Evolutionary conservation across 2,329 filamentous ascomycete genomes (phyloP).

Genomic region (Fusarium torreyae): DNA sequence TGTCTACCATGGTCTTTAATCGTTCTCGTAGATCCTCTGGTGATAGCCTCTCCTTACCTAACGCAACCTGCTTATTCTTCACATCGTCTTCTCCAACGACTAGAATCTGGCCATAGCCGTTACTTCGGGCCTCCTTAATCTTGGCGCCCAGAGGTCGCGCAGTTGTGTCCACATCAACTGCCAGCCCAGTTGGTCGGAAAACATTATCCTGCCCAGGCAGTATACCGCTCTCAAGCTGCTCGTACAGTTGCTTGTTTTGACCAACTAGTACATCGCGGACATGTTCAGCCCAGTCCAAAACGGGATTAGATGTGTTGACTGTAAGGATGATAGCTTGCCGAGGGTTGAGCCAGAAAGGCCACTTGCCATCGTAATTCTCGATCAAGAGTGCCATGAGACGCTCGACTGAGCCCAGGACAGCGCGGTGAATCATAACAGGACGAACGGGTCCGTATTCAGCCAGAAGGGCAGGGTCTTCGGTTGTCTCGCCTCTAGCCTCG

Average conservation of each 20-base stretch:
- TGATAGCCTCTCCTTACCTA: conserved; percentile 59
- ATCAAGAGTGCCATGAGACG: conserved; percentile 88
- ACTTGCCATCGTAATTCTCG: conserved; percentile 84
- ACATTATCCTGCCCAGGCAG: conserved; percentile 59
- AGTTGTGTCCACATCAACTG: conserved; percentile 79
- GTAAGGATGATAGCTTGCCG: conserved; percentile 82
- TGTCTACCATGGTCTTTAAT: conserved; percentile 63
- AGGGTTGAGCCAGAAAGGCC: conserved; percentile 92
- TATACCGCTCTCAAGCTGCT: conserved; percentile 53
- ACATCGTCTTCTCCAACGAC: conserved; percentile 79
- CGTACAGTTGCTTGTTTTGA: conserved; percentile 52
- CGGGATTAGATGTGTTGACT: conserved; percentile 72
- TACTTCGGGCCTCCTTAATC: conserved; percentile 77
- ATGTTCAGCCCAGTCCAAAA: conserved; percentile 65
- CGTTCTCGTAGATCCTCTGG: conserved; percentile 62
- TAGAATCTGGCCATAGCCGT: conserved; percentile 81
- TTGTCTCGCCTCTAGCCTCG: conserved; percentile 68
- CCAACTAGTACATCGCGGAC: conserved; percentile 68
- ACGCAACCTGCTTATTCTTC: conserved; percentile 67
- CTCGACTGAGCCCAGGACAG: conserved; percentile 87
- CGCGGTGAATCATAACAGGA: conserved; percentile 88
- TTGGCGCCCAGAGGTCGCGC: conserved; percentile 76
- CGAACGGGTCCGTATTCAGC: conserved; percentile 70
- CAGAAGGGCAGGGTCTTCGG: conserved; percentile 63
- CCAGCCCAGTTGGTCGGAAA: conserved; percentile 71